Evolutionary conservation across 176 grass and related monocot genomes (phyloP), one percentile per base, ranked within the genome.

Genomic region (Aegilops sharonensis): DNA sequence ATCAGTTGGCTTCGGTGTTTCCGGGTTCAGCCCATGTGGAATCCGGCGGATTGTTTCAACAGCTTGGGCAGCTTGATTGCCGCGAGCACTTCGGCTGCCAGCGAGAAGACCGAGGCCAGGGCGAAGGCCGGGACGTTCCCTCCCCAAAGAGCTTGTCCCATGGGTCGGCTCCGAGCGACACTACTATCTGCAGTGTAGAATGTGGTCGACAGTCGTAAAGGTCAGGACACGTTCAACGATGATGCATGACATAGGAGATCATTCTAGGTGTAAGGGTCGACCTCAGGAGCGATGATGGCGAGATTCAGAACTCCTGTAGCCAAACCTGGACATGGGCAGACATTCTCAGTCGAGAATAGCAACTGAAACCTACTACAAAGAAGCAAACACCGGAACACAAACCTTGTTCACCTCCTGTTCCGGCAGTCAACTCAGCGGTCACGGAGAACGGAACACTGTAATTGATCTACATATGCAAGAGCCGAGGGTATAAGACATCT

Each of bases 271-370:
- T 75, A 62, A 56, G 34, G 1, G 47, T 80, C 11, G 62, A 99
- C 97, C 94, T 94, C 92, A 52, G 97, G 97, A 87, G 94, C 84
- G 0, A 99, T 94, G 39, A 99, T 99, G 37, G 92, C 92, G 1
- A 99, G 94, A 87, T 99, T 99, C 78, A 99, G 80, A 75, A 99
- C 97, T 85, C 94, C 97, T 43, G 94, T 99, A 35, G 97, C 94
- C 87, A 99, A 86, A 82, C 97, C 94, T 99, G 63, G 1, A 92
- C 48, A 87, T 64, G 21, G 40, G 43, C 40, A 87, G 17, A 72
- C 67, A 57, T 48, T 83, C 9, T 88, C 60, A 48, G 52, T 73
- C 34, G 69, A n/a, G 3, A 8, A 68, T 45, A 35, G 39, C 10
- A 10, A 56, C 24, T 21, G 0, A 47, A 68, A 17, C 17, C 52